Percentiles rank a stretch among this genome's conserved stretches.
phyloP scores from a whole-genome alignment of 75 land plant species.

The Cryptomeria japonica region DNA sequence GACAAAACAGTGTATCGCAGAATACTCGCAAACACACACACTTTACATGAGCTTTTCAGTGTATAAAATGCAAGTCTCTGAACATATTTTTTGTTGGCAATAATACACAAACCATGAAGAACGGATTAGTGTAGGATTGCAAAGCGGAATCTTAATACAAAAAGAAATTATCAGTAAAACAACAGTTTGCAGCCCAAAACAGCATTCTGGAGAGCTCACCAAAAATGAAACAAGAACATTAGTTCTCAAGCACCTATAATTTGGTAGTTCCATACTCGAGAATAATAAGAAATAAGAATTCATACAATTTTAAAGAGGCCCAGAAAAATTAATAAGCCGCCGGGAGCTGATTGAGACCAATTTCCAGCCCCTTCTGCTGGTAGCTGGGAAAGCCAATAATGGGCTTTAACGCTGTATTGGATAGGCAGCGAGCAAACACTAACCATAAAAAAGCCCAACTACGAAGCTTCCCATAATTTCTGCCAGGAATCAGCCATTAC shows the following conservation, averaged over 20 bases:
- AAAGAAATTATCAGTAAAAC: neutral
- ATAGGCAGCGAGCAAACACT: neutral
- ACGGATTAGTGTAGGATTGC: neutral
- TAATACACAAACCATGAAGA: neutral
- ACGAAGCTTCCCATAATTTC: neutral
- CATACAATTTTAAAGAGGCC: neutral
- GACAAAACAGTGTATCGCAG: neutral
- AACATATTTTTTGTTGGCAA: neutral
- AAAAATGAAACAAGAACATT: neutral
- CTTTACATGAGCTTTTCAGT: neutral
- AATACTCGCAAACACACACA: neutral
- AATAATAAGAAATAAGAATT: neutral
- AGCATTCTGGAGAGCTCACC: neutral
- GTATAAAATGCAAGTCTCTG: neutral
- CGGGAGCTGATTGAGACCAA: neutral
- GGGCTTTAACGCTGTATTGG: neutral
- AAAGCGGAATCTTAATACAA: neutral
- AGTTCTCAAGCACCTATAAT: neutral
- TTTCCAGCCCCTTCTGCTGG: neutral
- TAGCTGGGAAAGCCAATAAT: too few species aligned
- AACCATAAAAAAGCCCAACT: neutral
- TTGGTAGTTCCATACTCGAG: neutral
- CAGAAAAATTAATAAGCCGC: neutral
- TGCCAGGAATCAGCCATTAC: neutral
- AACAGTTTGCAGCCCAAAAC: neutral